These are phyloP conservation scores for Podospora pseudoanserina DNA, from an alignment of 495 filamentous ascomycete genomes.

Conservation along the genomic window DNA sequence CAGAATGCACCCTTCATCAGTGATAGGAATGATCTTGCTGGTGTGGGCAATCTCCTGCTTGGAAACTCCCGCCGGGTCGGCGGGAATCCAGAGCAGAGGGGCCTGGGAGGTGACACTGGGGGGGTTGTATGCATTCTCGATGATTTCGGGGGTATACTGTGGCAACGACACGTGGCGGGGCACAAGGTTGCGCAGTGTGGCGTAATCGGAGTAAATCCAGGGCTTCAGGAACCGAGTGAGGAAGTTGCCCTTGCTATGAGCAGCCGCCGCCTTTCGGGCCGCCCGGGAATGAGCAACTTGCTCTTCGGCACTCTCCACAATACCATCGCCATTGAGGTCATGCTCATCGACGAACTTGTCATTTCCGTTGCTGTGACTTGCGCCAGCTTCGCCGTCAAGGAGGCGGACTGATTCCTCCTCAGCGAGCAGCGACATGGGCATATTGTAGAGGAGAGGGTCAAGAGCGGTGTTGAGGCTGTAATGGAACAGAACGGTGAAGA, in stretches of 20 bases:
- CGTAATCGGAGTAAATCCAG: slow-evolving; percentile 70
- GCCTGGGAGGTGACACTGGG: slow-evolving; percentile 62
- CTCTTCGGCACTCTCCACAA: slow-evolving; percentile 25
- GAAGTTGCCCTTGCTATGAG: slow-evolving; percentile 40
- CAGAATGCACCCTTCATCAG: slow-evolving; percentile 76
- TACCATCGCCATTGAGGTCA: slow-evolving; percentile 29
- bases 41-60: slow-evolving; percentile 74
- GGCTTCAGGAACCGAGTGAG: slow-evolving; percentile 73
- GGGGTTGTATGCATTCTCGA: slow-evolving; percentile 71
- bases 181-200: slow-evolving; percentile 65
- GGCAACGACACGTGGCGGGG: slow-evolving; percentile 52
- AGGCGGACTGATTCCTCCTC: slow-evolving; percentile 58
- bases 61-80: slow-evolving; percentile 70
- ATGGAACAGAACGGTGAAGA: slow-evolving; percentile 81
- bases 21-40: slow-evolving; percentile 67
- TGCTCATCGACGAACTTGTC: slow-evolving; percentile 27
- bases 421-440: slow-evolving; percentile 59
- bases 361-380: slow-evolving; percentile 24
- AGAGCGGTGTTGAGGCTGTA: slow-evolving; percentile 74
- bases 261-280: slow-evolving; percentile 10
- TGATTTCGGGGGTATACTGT: slow-evolving; percentile 57
- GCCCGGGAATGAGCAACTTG: slow-evolving; percentile 24
- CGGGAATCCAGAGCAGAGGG: slow-evolving; percentile 80
- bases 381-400: slow-evolving; percentile 27
- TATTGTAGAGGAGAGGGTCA: slow-evolving; percentile 73